A percentile compares a stretch with the other conserved stretches of the same genome.
Conservation (phyloP, 768 basidiomycete species). For the Psilocybe cubensis region DNA sequence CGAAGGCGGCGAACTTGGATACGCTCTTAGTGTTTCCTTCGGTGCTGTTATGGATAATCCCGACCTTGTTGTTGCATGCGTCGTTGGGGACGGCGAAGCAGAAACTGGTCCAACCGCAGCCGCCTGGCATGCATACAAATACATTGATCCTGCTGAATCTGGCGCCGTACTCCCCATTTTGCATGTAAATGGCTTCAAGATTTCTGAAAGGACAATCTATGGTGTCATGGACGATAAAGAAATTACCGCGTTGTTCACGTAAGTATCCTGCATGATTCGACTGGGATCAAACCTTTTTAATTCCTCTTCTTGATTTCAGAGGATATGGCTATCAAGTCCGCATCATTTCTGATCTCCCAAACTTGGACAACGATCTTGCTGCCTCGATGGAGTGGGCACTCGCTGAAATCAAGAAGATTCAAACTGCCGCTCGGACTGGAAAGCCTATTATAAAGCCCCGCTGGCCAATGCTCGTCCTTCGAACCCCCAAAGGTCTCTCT, state of each 20-base stretch:
- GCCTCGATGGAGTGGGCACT: conserved; percentile 84
- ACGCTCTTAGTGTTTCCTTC: conserved; percentile 84
- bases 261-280: conserved; percentile 15
- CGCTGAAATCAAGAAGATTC: conserved; percentile 74
- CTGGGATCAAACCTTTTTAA: background rate
- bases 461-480: conserved; percentile 86
- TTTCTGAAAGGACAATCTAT: conserved; percentile 87
- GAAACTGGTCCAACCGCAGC: conserved; percentile 81
- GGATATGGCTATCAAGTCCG: conserved; percentile 91
- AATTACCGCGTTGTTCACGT: conserved; percentile 75
- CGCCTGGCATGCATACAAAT: conserved; percentile 89
- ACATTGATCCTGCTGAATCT: conserved; percentile 86
- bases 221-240: conserved; percentile 93
- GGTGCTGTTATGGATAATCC: conserved; percentile 94
- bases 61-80: conserved; percentile 76
- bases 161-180: conserved; percentile 93
- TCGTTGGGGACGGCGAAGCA: conserved; percentile 90
- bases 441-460: conserved; percentile 85
- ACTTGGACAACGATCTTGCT: conserved; percentile 80
- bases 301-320: conserved; percentile 32
- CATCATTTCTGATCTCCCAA: conserved; percentile 68
- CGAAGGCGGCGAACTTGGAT: conserved; percentile 91
- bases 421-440: conserved; percentile 75
- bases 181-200: conserved; percentile 89
- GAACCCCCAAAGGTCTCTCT: conserved; percentile 84